Percentiles rank a stretch among this genome's conserved stretches.
Evolutionary conservation across 192 early-diverging fungal genomes (phyloP).

Genomic region (Backusella tarrabulga): DNA sequence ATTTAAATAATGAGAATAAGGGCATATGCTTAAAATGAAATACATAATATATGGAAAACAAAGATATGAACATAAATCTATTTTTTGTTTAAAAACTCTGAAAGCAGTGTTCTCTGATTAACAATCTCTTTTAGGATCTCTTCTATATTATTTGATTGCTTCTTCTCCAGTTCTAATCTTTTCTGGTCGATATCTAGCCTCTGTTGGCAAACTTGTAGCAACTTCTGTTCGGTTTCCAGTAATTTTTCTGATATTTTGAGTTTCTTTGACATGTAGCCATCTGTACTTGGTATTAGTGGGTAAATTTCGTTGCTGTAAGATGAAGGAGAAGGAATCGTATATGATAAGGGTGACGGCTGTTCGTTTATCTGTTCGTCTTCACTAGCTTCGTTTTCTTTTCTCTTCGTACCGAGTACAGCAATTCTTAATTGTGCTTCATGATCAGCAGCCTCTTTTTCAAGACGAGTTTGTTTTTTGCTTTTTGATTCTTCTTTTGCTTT

Average conservation of each 20-base stretch:
- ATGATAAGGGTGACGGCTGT: background rate
- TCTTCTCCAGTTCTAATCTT: background rate
- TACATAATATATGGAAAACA: background rate
- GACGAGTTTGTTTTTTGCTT: background rate
- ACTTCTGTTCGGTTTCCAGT: background rate
- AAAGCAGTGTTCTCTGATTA: background rate
- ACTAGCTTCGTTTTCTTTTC: background rate
- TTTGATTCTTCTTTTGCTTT: slow-evolving; percentile 4
- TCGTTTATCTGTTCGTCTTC: background rate
- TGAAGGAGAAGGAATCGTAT: background rate
- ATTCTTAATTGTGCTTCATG: background rate
- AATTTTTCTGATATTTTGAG: background rate
- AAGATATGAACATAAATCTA: background rate
- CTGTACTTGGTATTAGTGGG: background rate
- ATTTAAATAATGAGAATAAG: background rate
- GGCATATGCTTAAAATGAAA: background rate
- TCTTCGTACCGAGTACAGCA: background rate
- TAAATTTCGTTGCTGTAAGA: background rate
- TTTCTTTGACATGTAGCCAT: background rate
- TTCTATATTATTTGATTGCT: background rate
- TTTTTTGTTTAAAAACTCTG: background rate
- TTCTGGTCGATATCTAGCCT: background rate
- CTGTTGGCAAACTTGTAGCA: background rate
- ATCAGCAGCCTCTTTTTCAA: background rate
- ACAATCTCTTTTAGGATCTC: background rate